Evolutionary conservation across 1,139 yeast genomes (phyloP).

Genomic region (Kazachstania sp.): DNA sequence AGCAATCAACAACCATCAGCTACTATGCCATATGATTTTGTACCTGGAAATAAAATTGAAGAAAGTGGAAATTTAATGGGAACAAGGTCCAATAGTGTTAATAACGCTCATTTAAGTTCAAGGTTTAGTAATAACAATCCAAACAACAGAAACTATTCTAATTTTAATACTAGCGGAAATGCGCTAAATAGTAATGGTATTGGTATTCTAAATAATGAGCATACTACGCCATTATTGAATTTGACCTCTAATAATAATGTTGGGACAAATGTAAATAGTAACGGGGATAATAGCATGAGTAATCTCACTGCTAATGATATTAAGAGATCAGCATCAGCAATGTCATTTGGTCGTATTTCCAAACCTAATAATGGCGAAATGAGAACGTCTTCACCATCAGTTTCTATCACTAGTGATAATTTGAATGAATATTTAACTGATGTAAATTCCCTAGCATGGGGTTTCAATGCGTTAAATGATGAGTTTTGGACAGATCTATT

Average conservation of each 20-base stretch:
- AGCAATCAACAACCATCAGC: too few relatives aligned
- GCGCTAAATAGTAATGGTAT: background rate
- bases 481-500: constrained; percentile 29
- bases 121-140: background rate
- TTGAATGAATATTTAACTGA: constrained; percentile 23
- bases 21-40: too few relatives aligned
- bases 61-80: too few relatives aligned
- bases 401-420: constrained; percentile 15
- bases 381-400: constrained; percentile 11
- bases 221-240: background rate
- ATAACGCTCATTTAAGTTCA: background rate
- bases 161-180: background rate
- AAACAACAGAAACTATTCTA: background rate
- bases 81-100: background rate
- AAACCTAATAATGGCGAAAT: background rate
- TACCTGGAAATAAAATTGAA: too few relatives aligned
- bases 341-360: background rate
- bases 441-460: constrained; percentile 21
- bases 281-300: background rate
- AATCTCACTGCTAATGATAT: background rate
- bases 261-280: too few relatives aligned
- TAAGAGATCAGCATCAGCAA: background rate
- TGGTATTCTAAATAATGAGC: background rate
- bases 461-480: constrained; percentile 25
- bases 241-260: background rate